These are phyloP conservation scores for Solanum hybrid DNA, from an alignment of 305 asterid species.

Conservation along the genomic window DNA sequence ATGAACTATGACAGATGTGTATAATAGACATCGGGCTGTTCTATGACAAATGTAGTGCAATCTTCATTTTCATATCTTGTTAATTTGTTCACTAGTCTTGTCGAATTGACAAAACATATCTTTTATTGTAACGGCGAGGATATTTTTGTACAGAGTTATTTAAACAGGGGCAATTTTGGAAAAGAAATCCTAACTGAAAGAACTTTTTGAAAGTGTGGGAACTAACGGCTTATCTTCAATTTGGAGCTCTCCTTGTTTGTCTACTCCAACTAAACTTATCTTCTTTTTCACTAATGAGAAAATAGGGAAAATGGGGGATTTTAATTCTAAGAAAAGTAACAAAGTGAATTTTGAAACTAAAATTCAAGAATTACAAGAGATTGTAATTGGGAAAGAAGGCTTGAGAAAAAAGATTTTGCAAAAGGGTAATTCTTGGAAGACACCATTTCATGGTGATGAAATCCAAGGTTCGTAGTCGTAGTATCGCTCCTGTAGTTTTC, in stretches of 20 bases:
- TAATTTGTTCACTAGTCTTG: background rate
- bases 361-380: slow-evolving; percentile 6
- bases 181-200: background rate
- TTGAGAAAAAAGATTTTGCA: slow-evolving; percentile 26
- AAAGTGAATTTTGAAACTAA: background rate
- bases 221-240: slow-evolving; percentile 41
- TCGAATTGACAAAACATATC: background rate
- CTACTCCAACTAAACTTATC: background rate
- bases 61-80: background rate
- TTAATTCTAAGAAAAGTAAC: background rate
- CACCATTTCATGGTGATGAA: slow-evolving; percentile 59
- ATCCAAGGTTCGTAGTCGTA: slow-evolving; percentile 27
- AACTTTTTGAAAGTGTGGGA: slow-evolving; percentile 22
- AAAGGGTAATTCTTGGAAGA: slow-evolving; percentile 48
- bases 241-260: slow-evolving; percentile 4
- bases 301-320: background rate
- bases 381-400: slow-evolving; percentile 26
- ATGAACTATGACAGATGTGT: background rate
- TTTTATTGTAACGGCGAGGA: background rate
- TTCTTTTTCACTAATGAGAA: background rate
- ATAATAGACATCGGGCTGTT: background rate
- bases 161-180: background rate
- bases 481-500: background rate
- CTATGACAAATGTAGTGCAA: background rate
- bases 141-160: background rate